These are phyloP conservation scores for Tylopilus vinaceipallidus DNA, from an alignment of 768 basidiomycete genomes.

Conservation along the genomic window DNA sequence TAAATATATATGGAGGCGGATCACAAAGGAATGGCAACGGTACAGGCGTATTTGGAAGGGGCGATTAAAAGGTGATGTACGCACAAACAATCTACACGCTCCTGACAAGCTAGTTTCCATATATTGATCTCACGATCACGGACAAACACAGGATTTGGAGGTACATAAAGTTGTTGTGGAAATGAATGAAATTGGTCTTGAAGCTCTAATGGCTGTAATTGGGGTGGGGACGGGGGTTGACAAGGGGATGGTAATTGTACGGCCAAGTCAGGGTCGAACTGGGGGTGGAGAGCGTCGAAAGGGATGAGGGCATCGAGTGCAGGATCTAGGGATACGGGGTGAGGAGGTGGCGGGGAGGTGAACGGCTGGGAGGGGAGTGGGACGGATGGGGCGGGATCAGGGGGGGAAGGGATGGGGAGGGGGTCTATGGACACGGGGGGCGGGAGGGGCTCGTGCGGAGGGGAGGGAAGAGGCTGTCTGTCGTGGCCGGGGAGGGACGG, in stretches of 20 bases:
- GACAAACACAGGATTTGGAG: conserved; percentile 26
- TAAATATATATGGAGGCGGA: conserved; percentile 7
- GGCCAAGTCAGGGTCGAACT: conserved; percentile 19
- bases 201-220: conserved; percentile 21
- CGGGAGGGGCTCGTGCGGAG: conserved; percentile 8
- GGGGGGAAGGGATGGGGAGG: background rate
- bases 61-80: conserved; percentile 11
- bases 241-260: conserved; percentile 15
- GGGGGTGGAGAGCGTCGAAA: conserved; percentile 21
- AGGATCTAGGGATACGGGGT: conserved; percentile 17
- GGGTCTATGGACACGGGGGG: conserved; percentile 5
- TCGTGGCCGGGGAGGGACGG: conserved; percentile 27
- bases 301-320: conserved; percentile 28
- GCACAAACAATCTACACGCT: conserved; percentile 34
- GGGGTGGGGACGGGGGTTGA: conserved; percentile 11
- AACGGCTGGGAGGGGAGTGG: background rate
- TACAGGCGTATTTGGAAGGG: conserved; percentile 1
- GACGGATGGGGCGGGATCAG: background rate
- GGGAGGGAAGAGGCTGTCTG: conserved; percentile 11
- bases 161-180: conserved; percentile 27
- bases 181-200: conserved; percentile 27
- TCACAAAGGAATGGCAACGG: background rate
- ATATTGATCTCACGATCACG: conserved; percentile 36
- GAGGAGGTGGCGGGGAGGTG: conserved; percentile 1
- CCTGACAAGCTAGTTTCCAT: conserved; percentile 35